Evolutionary conservation across 768 basidiomycete species (phyloP).

Genomic region (Tulasnella sp.): DNA sequence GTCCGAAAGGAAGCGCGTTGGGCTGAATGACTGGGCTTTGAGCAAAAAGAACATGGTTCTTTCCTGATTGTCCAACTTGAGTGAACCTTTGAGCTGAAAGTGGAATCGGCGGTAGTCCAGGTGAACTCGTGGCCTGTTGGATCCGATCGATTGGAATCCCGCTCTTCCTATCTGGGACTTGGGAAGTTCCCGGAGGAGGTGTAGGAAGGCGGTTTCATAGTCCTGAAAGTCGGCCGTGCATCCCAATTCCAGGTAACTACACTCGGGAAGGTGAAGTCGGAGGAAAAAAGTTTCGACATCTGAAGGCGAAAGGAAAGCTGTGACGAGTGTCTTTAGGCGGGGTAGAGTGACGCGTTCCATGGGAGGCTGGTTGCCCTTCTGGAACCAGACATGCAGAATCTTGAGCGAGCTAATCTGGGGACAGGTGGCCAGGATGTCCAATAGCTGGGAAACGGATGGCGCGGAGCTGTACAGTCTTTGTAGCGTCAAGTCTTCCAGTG

Average conservation of each 20-base stretch:
- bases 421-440: neutral
- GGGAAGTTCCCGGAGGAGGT: neutral
- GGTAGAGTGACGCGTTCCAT: neutral
- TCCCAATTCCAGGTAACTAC: neutral
- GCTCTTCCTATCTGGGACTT: neutral
- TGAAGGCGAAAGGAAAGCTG: neutral
- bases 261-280: neutral
- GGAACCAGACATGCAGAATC: neutral
- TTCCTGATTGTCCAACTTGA: neutral
- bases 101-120: neutral
- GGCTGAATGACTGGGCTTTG: neutral
- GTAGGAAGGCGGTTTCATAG: neutral
- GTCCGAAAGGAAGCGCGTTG: neutral
- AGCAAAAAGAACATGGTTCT: neutral
- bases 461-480: neutral
- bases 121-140: neutral
- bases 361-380: neutral
- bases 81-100: neutral
- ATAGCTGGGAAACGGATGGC: neutral
- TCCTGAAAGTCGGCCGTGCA: neutral
- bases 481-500: neutral
- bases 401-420: neutral
- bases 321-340: neutral
- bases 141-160: neutral
- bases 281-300: neutral